Evolutionary conservation across 495 filamentous ascomycete species (phyloP).

Genomic region (Penicillium flavigenum): DNA sequence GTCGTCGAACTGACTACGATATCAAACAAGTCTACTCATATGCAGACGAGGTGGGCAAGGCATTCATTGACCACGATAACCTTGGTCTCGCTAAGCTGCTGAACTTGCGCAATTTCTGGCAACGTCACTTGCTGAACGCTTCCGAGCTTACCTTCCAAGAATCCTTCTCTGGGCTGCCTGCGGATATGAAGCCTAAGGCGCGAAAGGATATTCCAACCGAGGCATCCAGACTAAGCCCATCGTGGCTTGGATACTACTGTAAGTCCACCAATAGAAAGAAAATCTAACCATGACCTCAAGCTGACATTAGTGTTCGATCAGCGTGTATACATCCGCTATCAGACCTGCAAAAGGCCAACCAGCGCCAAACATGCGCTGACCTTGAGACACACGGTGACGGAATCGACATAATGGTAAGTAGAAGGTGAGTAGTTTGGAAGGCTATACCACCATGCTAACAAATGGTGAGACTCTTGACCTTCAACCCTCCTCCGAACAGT

Average conservation of each 20-base stretch:
- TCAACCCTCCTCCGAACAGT: conserved; percentile 11
- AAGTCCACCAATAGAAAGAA: conserved; percentile 7
- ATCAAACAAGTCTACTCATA: conserved; percentile 32
- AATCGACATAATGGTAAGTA: conserved; percentile 28
- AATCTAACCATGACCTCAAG: not conserved
- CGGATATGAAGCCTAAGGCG: conserved; percentile 20
- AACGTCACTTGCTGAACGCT: conserved; percentile 33
- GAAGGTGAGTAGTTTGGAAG: not conserved
- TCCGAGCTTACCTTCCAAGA: conserved; percentile 27
- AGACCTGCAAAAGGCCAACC: not conserved
- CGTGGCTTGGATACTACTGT: conserved; percentile 45
- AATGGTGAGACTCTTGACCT: conserved; percentile 25
- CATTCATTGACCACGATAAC: conserved; percentile 13
- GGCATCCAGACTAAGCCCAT: conserved; percentile 10
- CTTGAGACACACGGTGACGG: conserved; percentile 20
- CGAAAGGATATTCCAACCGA: conserved; percentile 11
- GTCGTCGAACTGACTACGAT: conserved; percentile 35
- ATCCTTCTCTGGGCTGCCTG: conserved; percentile 22
- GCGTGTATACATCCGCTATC: conserved; percentile 38
- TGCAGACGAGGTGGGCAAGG: not conserved
- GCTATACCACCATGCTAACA: not conserved
- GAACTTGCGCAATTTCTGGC: conserved; percentile 43
- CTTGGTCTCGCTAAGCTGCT: conserved; percentile 25
- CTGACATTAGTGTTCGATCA: conserved; percentile 15
- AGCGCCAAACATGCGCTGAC: conserved; percentile 35